A percentile compares a stretch with the other conserved stretches of the same genome.
These are phyloP conservation scores for Vigna trinervia DNA, from an alignment of 306 rosid species.

Conservation along the genomic window DNA sequence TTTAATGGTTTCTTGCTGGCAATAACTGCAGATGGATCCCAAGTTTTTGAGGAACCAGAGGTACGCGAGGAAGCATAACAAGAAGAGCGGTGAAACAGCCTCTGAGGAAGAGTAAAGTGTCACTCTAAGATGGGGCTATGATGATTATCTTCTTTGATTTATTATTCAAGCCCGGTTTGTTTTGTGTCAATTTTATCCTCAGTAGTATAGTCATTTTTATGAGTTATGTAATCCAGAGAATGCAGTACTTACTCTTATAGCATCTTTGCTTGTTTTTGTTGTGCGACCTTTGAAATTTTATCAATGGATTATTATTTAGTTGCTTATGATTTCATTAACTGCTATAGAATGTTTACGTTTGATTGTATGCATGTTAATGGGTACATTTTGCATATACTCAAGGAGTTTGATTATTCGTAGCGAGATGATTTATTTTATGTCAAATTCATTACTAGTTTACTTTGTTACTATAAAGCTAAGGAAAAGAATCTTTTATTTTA, in stretches of 20 bases:
- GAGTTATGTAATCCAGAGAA: constrained; percentile 28
- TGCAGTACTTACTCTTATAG: not conserved
- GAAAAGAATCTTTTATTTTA: not conserved
- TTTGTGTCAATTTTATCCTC: constrained; percentile 10
- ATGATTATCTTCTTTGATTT: constrained; percentile 35
- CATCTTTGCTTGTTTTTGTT: constrained; percentile 12
- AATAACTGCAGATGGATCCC: constrained; percentile 81
- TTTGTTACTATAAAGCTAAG: no score
- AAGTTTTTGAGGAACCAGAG: constrained; percentile 99
- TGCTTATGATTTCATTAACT: not conserved
- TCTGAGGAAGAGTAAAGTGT: constrained; percentile 69
- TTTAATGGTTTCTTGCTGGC: not conserved
- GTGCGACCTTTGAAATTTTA: constrained; percentile 1
- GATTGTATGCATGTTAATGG: not conserved
- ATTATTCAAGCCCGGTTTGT: constrained; percentile 16
- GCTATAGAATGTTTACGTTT: not conserved
- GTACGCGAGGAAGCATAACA: constrained; percentile 99
- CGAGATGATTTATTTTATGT: not conserved
- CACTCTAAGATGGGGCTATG: constrained; percentile 23
- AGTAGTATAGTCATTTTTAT: constrained; percentile 32
- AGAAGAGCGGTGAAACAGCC: constrained; percentile 58
- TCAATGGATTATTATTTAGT: constrained; percentile 22
- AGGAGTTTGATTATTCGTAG: no score
- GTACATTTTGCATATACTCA: not conserved
- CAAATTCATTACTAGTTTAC: not conserved